Percentiles rank a stretch among this genome's conserved stretches.
Conservation (phyloP, 805 yeast species). For the Saturnispora gosingensis region DNA sequence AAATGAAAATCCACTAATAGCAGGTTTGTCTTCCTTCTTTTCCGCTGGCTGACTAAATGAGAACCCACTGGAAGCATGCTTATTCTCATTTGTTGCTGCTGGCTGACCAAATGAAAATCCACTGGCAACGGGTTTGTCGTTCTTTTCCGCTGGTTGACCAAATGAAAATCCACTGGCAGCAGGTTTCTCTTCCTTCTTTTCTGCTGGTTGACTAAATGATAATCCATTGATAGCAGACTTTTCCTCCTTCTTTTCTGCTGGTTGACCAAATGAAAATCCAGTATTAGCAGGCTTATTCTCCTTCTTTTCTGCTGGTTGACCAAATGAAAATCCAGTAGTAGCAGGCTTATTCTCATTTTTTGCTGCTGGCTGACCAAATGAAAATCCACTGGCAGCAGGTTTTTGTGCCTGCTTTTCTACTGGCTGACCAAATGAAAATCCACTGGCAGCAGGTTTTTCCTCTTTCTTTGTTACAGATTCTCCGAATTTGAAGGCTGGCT, state of each 20-base stretch:
- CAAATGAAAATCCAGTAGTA: background rate
- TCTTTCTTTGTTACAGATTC: background rate
- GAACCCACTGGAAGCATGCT: background rate
- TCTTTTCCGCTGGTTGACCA: background rate
- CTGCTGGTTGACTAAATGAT: background rate
- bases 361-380: background rate
- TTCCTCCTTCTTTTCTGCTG: background rate
- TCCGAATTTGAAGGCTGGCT: too few relatives aligned
- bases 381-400: background rate
- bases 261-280: background rate
- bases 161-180: background rate
- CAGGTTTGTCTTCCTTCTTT: background rate
- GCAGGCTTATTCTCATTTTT: conserved; percentile 1
- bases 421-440: background rate
- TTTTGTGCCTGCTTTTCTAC: background rate
- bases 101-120: background rate
- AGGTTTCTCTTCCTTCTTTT: background rate
- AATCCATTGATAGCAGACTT: background rate
- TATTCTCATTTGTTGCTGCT: too few relatives aligned
- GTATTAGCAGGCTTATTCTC: background rate
- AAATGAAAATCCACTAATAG: background rate
- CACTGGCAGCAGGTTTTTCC: background rate
- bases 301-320: background rate
- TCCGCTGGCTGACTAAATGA: background rate
- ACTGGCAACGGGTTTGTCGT: too few relatives aligned